Evolutionary conservation across 2,329 filamentous ascomycete genomes (phyloP).

Genomic region (Fusarium domesticum): DNA sequence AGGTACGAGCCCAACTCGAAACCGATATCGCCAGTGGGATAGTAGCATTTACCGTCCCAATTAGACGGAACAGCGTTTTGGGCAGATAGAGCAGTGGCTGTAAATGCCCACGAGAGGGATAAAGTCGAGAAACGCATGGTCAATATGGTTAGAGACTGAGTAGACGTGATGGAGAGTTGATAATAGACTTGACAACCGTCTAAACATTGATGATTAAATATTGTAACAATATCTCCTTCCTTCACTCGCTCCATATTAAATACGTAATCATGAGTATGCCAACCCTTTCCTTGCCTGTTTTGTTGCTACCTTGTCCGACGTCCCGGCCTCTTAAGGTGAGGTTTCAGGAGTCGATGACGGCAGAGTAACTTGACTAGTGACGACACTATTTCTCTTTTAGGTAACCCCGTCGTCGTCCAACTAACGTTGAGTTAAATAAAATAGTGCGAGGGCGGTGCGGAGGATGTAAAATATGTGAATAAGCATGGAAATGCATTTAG

Average conservation of each 20-base stretch:
- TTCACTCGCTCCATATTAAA: too few relatives aligned
- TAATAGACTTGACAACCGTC: not conserved
- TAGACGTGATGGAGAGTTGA: not conserved
- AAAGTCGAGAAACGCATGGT: not conserved
- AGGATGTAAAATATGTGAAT: too few relatives aligned
- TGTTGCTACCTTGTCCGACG: too few relatives aligned
- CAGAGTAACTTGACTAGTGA: too few relatives aligned
- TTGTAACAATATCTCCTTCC: too few relatives aligned
- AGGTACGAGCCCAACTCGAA: slow-evolving; percentile 32
- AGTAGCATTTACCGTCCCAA: slow-evolving; percentile 34
- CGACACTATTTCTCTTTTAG: too few relatives aligned
- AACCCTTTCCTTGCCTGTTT: not conserved
- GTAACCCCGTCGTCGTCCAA: too few relatives aligned
- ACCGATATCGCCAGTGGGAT: slow-evolving; percentile 28
- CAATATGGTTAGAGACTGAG: not conserved
- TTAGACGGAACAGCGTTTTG: slow-evolving; percentile 28
- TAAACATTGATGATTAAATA: not conserved
- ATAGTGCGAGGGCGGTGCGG: too few relatives aligned
- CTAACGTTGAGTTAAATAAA: too few relatives aligned
- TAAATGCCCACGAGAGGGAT: not conserved
- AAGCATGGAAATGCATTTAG: too few relatives aligned
- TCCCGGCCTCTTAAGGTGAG: too few relatives aligned
- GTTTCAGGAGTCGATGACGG: too few relatives aligned
- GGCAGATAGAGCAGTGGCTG: not conserved
- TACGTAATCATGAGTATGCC: not conserved